Base-by-base conservation (phyloP, 306 rosid species). In the Begonia loranthoides region DNA sequence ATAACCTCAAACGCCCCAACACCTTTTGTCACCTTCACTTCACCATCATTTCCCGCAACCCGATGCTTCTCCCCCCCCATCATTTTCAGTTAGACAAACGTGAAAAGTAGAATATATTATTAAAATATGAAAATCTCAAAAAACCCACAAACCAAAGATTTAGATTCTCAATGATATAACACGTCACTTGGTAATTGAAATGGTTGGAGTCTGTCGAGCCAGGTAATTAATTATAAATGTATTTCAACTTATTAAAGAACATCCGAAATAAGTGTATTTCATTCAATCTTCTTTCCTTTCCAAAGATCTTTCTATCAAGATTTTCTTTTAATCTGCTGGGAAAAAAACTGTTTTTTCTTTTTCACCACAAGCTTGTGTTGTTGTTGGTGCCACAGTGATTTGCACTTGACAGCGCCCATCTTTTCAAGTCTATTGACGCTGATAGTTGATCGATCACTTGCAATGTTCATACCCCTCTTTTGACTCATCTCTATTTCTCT, bases 321-420 rank as follows among this genome's bases (percentile, higher is more conserved):
- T 39, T 38, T 58, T 58, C 41, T 4, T 63, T 50, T 52, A 19
- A 19, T 46, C 14, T 28, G 21, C 51, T 39, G 17, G 16, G 10
- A 21, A 55, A 36, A 49, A 61, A 70, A 78, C 74, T 71, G 60
- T 58, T 66, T 67, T 28, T 19, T 19, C 36, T 28, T 28, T 28
- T 80, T 43, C 77, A 83, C 78, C 76, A 56, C 83, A 70, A 70
- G 80, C 74, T 71, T 73, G 74, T 73, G 74, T 69, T 74, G 75
- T 70, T 80, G 87, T 85, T 90, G 84, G 82, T 90, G 99, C 76
- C 95, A 81, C 90, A 86, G 99, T 83, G 87, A 76, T 80, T 76
- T 76, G 60, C 81, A 90, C 80, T 72, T 90, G 99, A 90, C 83
- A 86, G 99, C 92, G 67, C 94, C 94, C 94, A 90, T 90, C 99